These are phyloP conservation scores for Cystobasidium onofrii DNA, from an alignment of 768 basidiomycete genomes.

Conservation along the genomic window DNA sequence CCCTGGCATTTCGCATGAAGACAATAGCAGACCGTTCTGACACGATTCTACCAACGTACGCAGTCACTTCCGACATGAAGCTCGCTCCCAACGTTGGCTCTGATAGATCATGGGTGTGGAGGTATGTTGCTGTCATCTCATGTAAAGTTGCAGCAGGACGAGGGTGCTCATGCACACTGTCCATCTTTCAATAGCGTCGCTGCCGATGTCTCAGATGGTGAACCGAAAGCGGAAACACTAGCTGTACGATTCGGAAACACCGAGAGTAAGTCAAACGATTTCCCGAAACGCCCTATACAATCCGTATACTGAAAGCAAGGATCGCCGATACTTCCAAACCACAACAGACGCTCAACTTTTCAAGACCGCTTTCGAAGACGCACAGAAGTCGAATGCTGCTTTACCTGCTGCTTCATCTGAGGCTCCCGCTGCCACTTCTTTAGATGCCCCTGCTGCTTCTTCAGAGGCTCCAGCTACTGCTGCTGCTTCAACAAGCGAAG, in stretches of 20 bases:
- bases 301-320: background rate
- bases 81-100: conserved; percentile 97
- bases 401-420: conserved; percentile 32
- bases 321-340: background rate
- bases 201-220: conserved; percentile 86
- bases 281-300: too few species aligned
- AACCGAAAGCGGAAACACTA: conserved; percentile 84
- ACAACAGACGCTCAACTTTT: conserved; percentile 69
- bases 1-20: background rate
- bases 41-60: too few species aligned
- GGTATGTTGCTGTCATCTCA: conserved; percentile 44
- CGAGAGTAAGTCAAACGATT: conserved; percentile 84
- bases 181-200: conserved; percentile 51
- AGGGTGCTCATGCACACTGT: too few species aligned
- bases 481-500: background rate
- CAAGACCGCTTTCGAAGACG: conserved; percentile 79
- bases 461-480: conserved; percentile 43
- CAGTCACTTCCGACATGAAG: conserved; percentile 81
- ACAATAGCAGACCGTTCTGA: too few species aligned
- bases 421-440: conserved; percentile 43
- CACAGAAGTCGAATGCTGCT: conserved; percentile 62
- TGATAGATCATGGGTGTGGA: conserved; percentile 99
- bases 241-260: conserved; percentile 97
- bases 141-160: background rate
- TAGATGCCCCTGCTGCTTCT: conserved; percentile 14